Evolutionary conservation across 768 basidiomycete genomes (phyloP), one percentile per base, ranked within the genome.

Genomic region (Boletus insuetus): DNA sequence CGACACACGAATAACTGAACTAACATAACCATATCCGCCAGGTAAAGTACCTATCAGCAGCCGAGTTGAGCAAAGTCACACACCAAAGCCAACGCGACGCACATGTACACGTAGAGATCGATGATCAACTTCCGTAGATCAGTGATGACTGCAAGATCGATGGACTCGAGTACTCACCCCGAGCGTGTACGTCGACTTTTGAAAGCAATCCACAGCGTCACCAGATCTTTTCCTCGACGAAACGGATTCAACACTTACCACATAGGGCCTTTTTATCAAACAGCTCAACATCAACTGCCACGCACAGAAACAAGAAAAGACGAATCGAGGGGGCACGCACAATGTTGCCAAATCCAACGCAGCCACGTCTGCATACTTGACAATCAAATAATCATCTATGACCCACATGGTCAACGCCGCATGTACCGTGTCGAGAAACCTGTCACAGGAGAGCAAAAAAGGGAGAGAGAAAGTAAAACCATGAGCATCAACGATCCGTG

Each of bases 11-110:
- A 47, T 14, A 3, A 14, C 39, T 44, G 19, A 31, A 58, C 65
- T 51, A 41, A 68, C 67, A 68, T 41, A 58, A 12, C 68, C 68
- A 68, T 63, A 68, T 58, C 6, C 67, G 56, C 67, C 67, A 68
- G 6, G 65, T 69, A 48, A 68, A 68, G 53, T 68, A 68, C 2
- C 67, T 68, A 39, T 5, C 3, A 17, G 20, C 26, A 47, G n/a
- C 6, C 17, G 19, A 29, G 37, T 19, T 51, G 1, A 48, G 42
- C 11, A n/a, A n/a, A 16, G 16, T 20, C 1, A 4, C 7, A n/a
- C 38, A 6, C 17, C n/a, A 22, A 26, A 13, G 35, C 17, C 8
- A 29, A 34, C 14, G 13, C 3, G 26, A 46, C 67, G 51, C 24
- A 64, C 67, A 59, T 14, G 26, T 68, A 68, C 20, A 68, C 65